A percentile compares a stretch with the other conserved stretches of the same genome.
Conservation (phyloP, 2,329 filamentous ascomycete species). For the Clarireedia hainanense region DNA sequence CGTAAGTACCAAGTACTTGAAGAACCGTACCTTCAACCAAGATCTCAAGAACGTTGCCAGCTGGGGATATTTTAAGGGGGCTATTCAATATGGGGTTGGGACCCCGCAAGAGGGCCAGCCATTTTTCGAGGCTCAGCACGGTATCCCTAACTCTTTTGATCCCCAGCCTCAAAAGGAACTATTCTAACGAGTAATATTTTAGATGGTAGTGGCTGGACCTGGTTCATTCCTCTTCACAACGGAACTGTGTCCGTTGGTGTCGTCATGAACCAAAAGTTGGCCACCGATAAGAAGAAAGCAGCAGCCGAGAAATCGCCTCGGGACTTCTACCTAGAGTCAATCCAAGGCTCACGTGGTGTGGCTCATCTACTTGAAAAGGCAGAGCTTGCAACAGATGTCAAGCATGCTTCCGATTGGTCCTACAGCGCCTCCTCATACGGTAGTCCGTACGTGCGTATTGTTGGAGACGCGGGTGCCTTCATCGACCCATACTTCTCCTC, state of each 20-base stretch:
- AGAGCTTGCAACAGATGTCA: too few relatives aligned
- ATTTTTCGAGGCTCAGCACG: slow-evolving; percentile 37
- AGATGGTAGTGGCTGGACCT: slow-evolving; percentile 42
- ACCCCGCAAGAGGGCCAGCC: slow-evolving; percentile 32
- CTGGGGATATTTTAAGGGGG: slow-evolving; percentile 41
- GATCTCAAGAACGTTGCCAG: slow-evolving; percentile 41
- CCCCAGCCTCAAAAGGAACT: neutral
- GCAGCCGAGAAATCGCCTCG: slow-evolving; percentile 29
- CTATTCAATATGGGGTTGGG: slow-evolving; percentile 29
- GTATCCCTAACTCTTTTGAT: slow-evolving; percentile 3
- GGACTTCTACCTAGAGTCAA: slow-evolving; percentile 4
- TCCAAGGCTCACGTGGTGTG: too few relatives aligned
- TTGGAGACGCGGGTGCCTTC: too few relatives aligned
- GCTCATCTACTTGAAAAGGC: too few relatives aligned
- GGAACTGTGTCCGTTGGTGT: slow-evolving; percentile 37
- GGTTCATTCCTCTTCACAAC: slow-evolving; percentile 43
- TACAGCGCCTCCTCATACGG: too few relatives aligned
- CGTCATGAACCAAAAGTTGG: slow-evolving; percentile 34
- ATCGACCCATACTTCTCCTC: too few relatives aligned
- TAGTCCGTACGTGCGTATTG: too few relatives aligned
- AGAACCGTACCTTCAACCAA: slow-evolving; percentile 39
- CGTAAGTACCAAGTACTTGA: slow-evolving; percentile 40
- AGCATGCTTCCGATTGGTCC: too few relatives aligned
- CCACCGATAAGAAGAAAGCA: slow-evolving; percentile 31
- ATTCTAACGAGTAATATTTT: slow-evolving; percentile 5